phyloP scores from a whole-genome alignment of 257 asterid genomes.

The Rehmannia glutinosa region DNA sequence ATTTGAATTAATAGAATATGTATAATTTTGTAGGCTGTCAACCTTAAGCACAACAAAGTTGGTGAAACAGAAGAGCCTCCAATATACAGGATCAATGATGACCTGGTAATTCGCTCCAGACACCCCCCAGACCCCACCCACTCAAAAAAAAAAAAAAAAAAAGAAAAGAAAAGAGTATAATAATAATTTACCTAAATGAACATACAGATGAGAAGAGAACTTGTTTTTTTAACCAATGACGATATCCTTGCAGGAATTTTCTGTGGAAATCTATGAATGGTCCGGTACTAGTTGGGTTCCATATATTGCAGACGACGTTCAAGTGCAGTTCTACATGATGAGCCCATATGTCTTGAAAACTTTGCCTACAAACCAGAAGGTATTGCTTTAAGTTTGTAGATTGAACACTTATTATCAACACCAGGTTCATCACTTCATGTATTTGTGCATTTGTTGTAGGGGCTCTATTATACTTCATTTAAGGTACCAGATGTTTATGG shows the following conservation, averaged over 20 bases:
- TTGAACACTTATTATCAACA: not conserved
- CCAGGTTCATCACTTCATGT: not conserved
- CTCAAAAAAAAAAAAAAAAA: not conserved
- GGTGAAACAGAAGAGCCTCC: slow-evolving; percentile 73
- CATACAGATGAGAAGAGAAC: not conserved
- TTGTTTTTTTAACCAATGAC: not conserved
- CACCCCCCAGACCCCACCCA: not conserved
- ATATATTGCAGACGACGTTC: slow-evolving; percentile 71
- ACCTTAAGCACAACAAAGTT: slow-evolving; percentile 69
- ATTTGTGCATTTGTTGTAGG: slow-evolving; percentile 41
- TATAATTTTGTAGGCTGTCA: slow-evolving; percentile 49
- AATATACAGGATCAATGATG: slow-evolving; percentile 77
- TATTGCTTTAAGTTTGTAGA: slow-evolving; percentile 14
- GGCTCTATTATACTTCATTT: slow-evolving; percentile 61
- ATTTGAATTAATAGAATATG: slow-evolving; percentile 7
- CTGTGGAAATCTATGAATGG: slow-evolving; percentile 76
- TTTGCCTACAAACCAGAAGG: slow-evolving; percentile 73
- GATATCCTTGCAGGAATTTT: slow-evolving; percentile 50
- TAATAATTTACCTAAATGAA: not conserved
- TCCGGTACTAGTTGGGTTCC: slow-evolving; percentile 80
- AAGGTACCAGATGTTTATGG: slow-evolving; percentile 94
- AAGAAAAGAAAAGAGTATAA: not conserved
- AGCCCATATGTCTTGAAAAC: slow-evolving; percentile 87
- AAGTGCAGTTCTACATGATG: slow-evolving; percentile 92
- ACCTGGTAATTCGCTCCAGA: slow-evolving; percentile 63